Evolutionary conservation across 768 basidiomycete genomes (phyloP).

Genomic region (Rhizopogon rudus): DNA sequence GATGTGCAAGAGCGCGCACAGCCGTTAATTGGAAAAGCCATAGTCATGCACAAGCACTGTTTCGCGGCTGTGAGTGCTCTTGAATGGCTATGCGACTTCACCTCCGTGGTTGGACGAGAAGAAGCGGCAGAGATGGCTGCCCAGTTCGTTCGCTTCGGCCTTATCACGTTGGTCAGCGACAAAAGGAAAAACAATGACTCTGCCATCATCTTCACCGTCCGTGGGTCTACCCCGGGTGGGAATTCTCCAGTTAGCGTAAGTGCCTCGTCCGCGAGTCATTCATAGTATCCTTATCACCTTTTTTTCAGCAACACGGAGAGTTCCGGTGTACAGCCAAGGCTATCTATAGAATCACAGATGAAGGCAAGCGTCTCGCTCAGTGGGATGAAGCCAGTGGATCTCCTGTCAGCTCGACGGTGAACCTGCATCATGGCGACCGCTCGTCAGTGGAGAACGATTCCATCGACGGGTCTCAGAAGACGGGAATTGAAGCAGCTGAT

Average conservation of each 20-base stretch:
- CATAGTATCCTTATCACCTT: conserved; percentile 7
- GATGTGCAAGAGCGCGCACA: conserved; percentile 68
- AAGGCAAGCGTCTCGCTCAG: conserved; percentile 79
- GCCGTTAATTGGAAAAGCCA: conserved; percentile 43
- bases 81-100: conserved; percentile 98
- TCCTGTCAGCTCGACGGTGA: conserved; percentile 61
- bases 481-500: conserved; percentile 32
- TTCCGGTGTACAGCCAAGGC: conserved; percentile 96
- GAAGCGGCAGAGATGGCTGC: conserved; percentile 98
- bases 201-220: conserved; percentile 89
- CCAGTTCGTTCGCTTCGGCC: conserved; percentile 93
- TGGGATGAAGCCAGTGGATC: conserved; percentile 67
- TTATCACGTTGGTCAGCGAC: conserved; percentile 84
- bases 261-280: conserved; percentile 9
- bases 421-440: conserved; percentile 51
- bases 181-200: conserved; percentile 90
- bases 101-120: conserved; percentile 91
- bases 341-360: conserved; percentile 91
- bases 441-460: conserved; percentile 48
- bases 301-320: conserved; percentile 79
- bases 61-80: conserved; percentile 85
- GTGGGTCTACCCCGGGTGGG: conserved; percentile 71
- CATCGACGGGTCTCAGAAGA: conserved; percentile 16
- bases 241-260: conserved; percentile 72
- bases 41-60: conserved; percentile 56